Evolutionary conservation across 345 rosid species (phyloP).

Genomic region (Brassica incana): DNA sequence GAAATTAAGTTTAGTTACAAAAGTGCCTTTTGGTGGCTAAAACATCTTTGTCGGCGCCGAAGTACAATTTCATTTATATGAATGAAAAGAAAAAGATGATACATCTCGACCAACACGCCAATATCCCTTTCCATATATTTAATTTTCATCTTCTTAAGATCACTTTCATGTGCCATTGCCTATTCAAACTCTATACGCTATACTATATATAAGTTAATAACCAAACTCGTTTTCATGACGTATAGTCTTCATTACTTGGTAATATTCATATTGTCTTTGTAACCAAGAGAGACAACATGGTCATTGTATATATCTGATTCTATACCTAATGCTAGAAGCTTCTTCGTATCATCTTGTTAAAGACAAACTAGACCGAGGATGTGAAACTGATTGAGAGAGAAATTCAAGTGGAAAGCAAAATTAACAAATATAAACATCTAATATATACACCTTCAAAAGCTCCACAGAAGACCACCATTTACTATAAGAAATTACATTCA

Average conservation of each 20-base stretch:
- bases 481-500: neutral
- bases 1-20: constrained; percentile 12
- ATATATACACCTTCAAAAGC: neutral
- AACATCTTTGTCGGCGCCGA: neutral
- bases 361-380: constrained; percentile 6
- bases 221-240: constrained; percentile 37
- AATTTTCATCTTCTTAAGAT: constrained; percentile 21
- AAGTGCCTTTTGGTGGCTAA: constrained; percentile 11
- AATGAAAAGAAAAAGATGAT: neutral
- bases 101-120: constrained; percentile 26
- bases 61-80: neutral
- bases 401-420: neutral
- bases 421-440: neutral
- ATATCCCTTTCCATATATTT: constrained; percentile 3
- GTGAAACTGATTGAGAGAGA: neutral
- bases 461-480: neutral
- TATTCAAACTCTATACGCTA: constrained; percentile 35
- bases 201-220: constrained; percentile 1
- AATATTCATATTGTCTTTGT: constrained; percentile 5
- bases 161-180: constrained; percentile 22
- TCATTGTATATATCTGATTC: constrained; percentile 1
- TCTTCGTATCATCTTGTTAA: constrained; percentile 16
- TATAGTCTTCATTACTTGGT: constrained; percentile 13
- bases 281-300: constrained; percentile 9
- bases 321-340: constrained; percentile 24